These are phyloP conservation scores for Gymnopilus junonius DNA, from an alignment of 768 basidiomycete species.

Conservation along the genomic window DNA sequence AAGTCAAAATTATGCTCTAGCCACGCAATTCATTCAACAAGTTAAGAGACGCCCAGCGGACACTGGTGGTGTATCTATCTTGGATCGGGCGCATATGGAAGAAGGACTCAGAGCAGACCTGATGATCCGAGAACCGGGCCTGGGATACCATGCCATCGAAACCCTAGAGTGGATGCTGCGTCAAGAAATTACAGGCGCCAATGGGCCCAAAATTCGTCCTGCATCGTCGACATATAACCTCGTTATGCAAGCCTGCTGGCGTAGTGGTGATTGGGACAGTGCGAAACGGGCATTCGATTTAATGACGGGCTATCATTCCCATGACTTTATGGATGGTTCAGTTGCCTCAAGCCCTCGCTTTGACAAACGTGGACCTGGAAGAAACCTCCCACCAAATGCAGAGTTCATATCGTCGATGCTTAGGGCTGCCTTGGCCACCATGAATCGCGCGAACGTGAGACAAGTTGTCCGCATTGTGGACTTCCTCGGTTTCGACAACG, in stretches of 20 bases:
- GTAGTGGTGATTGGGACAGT: slow-evolving; percentile 62
- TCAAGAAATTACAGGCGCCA: slow-evolving; percentile 49
- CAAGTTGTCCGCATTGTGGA: slow-evolving; percentile 65
- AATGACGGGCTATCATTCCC: slow-evolving; percentile 69
- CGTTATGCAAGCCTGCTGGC: slow-evolving; percentile 68
- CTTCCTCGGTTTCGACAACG: slow-evolving; percentile 43
- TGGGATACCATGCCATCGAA: slow-evolving; percentile 56
- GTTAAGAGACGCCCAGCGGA: slow-evolving; percentile 52
- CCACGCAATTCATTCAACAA: slow-evolving; percentile 62
- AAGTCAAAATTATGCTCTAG: slow-evolving; percentile 49
- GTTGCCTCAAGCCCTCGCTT: slow-evolving; percentile 39
- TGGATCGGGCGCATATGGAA: slow-evolving; percentile 63
- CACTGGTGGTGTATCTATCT: slow-evolving; percentile 39
- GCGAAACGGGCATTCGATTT: slow-evolving; percentile 64
- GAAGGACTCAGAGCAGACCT: slow-evolving; percentile 62
- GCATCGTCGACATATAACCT: slow-evolving; percentile 60
- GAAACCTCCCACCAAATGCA: slow-evolving; percentile 50
- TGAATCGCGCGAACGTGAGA: slow-evolving; percentile 53
- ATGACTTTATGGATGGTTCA: slow-evolving; percentile 57
- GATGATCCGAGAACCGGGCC: slow-evolving; percentile 39
- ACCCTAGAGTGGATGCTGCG: slow-evolving; percentile 73
- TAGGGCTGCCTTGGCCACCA: slow-evolving; percentile 59
- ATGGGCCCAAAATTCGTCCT: slow-evolving; percentile 51
- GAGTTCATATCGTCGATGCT: slow-evolving; percentile 61
- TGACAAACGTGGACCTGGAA: slow-evolving; percentile 46